A percentile compares a stretch with the other conserved stretches of the same genome.
phyloP scores from a whole-genome alignment of 1,284 basidiomycete genomes.

The Cutaneotrichosporon sp. region DNA sequence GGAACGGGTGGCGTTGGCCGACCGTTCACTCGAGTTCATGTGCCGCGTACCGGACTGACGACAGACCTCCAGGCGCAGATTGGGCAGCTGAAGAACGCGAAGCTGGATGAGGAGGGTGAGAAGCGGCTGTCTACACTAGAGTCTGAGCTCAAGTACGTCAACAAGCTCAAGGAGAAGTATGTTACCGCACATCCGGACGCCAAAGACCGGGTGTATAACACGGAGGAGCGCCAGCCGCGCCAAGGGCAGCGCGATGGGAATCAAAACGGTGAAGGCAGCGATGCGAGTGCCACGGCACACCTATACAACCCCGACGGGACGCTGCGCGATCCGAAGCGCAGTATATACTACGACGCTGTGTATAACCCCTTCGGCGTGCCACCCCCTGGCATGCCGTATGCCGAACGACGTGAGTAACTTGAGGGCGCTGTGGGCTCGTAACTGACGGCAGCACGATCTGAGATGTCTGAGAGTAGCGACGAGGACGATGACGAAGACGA shows the following conservation, averaged over 20 bases:
- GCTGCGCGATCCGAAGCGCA: constrained; percentile 77
- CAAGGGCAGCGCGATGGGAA: constrained; percentile 44
- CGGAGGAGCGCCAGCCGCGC: constrained; percentile 49
- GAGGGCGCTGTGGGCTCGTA: neutral
- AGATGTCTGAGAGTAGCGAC: constrained; percentile 55
- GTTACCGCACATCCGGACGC: constrained; percentile 86
- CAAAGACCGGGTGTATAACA: constrained; percentile 61
- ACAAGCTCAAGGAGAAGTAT: constrained; percentile 81
- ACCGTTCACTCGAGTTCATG: too few species aligned
- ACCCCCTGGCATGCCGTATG: constrained; percentile 92
- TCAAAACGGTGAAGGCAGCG: too few species aligned
- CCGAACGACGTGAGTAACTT: constrained; percentile 66
- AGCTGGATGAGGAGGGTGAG: constrained; percentile 33
- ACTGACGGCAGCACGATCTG: constrained; percentile 11
- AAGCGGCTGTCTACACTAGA: constrained; percentile 56
- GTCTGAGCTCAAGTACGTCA: constrained; percentile 70
- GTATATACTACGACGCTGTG: constrained; percentile 85
- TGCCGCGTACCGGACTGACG: too few species aligned
- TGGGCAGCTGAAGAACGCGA: constrained; percentile 27
- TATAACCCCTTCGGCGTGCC: constrained; percentile 95
- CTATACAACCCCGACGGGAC: constrained; percentile 75
- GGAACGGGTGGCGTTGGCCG: too few species aligned
- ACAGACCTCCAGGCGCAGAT: constrained; percentile 48
- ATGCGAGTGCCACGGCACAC: constrained; percentile 22
- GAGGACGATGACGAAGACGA: constrained; percentile 50